A percentile compares a stretch with the other conserved stretches of the same genome.
Evolutionary conservation across 805 yeast genomes (phyloP).

Genomic region (Lipomyces yamadae): DNA sequence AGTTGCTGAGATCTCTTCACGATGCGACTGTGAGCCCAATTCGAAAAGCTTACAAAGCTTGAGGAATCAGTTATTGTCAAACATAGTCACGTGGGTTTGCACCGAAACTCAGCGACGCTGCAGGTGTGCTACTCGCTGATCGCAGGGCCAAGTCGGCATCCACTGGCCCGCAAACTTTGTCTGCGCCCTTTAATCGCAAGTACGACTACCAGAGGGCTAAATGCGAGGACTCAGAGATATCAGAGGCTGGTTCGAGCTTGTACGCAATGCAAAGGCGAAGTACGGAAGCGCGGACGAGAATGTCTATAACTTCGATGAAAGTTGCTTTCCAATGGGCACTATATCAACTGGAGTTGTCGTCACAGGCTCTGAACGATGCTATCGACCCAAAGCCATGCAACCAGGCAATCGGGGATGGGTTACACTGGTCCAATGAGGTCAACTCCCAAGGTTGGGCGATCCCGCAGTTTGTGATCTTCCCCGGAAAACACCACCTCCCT

Average conservation of each 20-base stretch:
- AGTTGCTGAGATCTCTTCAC: too few species aligned
- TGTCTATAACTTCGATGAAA: slow-evolving; percentile 15
- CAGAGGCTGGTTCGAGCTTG: slow-evolving; percentile 5
- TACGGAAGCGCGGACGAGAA: neutral
- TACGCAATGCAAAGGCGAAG: neutral
- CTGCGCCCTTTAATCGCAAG: neutral
- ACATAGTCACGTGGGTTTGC: too few species aligned
- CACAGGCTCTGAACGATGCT: neutral
- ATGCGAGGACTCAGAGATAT: slow-evolving; percentile 6
- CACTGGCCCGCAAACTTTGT: neutral
- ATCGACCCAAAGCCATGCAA: neutral
- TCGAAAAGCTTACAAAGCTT: too few species aligned
- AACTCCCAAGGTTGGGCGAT: slow-evolving; percentile 24
- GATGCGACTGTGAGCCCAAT: too few species aligned
- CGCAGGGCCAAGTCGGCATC: too few species aligned
- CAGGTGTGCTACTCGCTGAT: too few species aligned
- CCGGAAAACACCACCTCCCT: slow-evolving; percentile 7
- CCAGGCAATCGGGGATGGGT: slow-evolving; percentile 21
- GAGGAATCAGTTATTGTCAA: too few species aligned
- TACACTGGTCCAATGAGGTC: slow-evolving; percentile 23
- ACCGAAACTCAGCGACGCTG: too few species aligned
- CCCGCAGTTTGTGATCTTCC: slow-evolving; percentile 13
- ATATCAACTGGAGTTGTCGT: slow-evolving; percentile 11
- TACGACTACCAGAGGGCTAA: slow-evolving; percentile 7
- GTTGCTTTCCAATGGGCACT: slow-evolving; percentile 13